Conservation (phyloP, 768 basidiomycete genomes). For the Suillus subluteus region DNA sequence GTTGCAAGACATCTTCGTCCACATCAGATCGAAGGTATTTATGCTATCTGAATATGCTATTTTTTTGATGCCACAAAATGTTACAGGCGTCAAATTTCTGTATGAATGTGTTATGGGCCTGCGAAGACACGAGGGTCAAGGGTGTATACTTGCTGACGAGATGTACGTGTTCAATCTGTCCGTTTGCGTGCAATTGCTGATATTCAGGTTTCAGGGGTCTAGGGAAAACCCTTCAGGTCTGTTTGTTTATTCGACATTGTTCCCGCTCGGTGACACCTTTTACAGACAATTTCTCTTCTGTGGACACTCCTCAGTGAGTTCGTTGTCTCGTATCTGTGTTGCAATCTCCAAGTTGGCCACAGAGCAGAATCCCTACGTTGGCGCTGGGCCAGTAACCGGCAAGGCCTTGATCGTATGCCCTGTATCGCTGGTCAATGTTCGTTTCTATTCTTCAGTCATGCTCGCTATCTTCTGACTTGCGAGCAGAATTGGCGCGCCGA, state of each 20-base stretch:
- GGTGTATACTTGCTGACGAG: conserved; percentile 96
- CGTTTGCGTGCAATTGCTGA: conserved; percentile 1
- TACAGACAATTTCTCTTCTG: conserved; percentile 85
- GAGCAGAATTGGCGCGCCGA: conserved; percentile 92
- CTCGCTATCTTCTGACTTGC: conserved; percentile 9
- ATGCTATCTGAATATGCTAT: not conserved
- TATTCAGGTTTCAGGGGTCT: conserved; percentile 68
- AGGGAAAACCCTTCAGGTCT: conserved; percentile 90
- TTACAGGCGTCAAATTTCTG: conserved; percentile 78
- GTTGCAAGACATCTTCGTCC: conserved; percentile 74
- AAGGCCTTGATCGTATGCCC: conserved; percentile 95
- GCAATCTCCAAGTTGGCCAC: conserved; percentile 9
- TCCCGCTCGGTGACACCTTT: conserved; percentile 16
- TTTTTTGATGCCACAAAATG: not conserved
- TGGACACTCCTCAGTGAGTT: conserved; percentile 89
- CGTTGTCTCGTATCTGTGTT: conserved; percentile 6
- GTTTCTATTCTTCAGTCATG: conserved; percentile 23
- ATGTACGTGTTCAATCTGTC: conserved; percentile 53
- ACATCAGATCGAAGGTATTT: conserved; percentile 85
- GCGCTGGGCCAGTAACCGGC: conserved; percentile 56
- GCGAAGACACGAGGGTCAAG: conserved; percentile 87
- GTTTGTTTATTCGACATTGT: conserved; percentile 12
- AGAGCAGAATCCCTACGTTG: conserved; percentile 87
- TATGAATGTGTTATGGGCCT: conserved; percentile 97
- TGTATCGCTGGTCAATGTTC: conserved; percentile 82